Evolutionary conservation across 2,329 filamentous ascomycete species (phyloP).

Genomic region (Trichophyton verrucosum): DNA sequence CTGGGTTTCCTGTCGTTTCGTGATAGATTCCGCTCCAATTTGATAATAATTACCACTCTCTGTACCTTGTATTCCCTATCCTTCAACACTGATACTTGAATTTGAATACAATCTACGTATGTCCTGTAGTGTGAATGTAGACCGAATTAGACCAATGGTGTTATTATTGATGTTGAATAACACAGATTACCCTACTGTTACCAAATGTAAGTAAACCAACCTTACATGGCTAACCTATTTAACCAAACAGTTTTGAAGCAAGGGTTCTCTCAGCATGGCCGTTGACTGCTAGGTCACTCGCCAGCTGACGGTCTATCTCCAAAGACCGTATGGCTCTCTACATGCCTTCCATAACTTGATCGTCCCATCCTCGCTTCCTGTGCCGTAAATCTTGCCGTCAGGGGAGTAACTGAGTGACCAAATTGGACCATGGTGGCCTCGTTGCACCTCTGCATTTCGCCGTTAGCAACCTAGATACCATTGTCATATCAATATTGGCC

Average conservation of each 20-base stretch:
- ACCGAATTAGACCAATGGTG: not conserved
- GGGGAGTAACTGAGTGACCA: constrained; percentile 94
- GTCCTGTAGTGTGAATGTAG: too few species aligned
- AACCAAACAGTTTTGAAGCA: not conserved
- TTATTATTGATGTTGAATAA: not conserved
- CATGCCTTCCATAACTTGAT: constrained; percentile 80
- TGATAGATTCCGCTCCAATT: not conserved
- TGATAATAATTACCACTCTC: not conserved
- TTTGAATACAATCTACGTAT: not conserved
- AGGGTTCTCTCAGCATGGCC: not conserved
- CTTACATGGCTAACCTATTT: constrained; percentile 1
- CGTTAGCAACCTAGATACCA: constrained; percentile 14
- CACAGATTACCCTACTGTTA: not conserved
- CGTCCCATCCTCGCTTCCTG: constrained; percentile 91
- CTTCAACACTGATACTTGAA: not conserved
- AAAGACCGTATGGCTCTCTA: constrained; percentile 51
- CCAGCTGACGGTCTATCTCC: constrained; percentile 35
- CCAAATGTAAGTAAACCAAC: not conserved
- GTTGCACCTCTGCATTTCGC: constrained; percentile 59
- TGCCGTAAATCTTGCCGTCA: constrained; percentile 91
- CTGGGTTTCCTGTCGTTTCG: not conserved
- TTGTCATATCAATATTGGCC: not conserved
- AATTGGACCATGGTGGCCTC: constrained; percentile 92
- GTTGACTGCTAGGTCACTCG: not conserved
- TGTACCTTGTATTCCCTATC: not conserved